Percentiles rank a stretch among this genome's conserved stretches.
Conservation (phyloP, 2,329 filamentous ascomycete species). For the Aspergillus ochraceoroseus region DNA sequence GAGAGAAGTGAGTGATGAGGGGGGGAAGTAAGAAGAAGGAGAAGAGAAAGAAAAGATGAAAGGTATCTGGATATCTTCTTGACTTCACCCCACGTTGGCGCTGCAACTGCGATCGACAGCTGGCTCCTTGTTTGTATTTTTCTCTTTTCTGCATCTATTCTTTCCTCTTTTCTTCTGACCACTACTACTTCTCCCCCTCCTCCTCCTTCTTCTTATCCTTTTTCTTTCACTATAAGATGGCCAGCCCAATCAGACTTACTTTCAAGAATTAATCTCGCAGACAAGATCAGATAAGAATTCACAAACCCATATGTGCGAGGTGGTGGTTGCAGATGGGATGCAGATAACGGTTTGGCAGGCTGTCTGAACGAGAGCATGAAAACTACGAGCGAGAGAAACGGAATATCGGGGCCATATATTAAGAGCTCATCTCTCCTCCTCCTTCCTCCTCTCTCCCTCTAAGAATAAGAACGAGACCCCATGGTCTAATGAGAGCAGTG, state of each 20-base stretch:
- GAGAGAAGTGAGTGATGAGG: not conserved
- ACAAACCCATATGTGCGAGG: not conserved
- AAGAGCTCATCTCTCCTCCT: too few relatives aligned
- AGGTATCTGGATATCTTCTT: slow-evolving; percentile 4
- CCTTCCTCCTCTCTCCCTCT: too few relatives aligned
- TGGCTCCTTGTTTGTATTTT: slow-evolving; percentile 1
- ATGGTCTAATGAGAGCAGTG: not conserved
- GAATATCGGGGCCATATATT: too few relatives aligned
- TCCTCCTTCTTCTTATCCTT: not conserved
- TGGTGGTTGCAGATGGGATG: not conserved
- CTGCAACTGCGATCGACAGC: slow-evolving; percentile 16
- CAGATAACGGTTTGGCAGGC: too few relatives aligned
- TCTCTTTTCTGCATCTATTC: slow-evolving; percentile 1
- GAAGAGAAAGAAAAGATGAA: slow-evolving; percentile 1
- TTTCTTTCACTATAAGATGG: not conserved
- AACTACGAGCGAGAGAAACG: too few relatives aligned
- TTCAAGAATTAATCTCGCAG: too few relatives aligned
- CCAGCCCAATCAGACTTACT: too few relatives aligned
- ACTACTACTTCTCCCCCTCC: not conserved
- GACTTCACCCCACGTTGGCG: slow-evolving; percentile 11
- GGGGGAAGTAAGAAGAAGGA: slow-evolving; percentile 1
- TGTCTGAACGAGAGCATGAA: too few relatives aligned
- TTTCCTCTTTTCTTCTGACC: slow-evolving; percentile 1
- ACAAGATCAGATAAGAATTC: not conserved
- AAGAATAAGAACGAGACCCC: not conserved